Conservation (phyloP, 2,329 filamentous ascomycete species). For the Clonostachys sp. region DNA sequence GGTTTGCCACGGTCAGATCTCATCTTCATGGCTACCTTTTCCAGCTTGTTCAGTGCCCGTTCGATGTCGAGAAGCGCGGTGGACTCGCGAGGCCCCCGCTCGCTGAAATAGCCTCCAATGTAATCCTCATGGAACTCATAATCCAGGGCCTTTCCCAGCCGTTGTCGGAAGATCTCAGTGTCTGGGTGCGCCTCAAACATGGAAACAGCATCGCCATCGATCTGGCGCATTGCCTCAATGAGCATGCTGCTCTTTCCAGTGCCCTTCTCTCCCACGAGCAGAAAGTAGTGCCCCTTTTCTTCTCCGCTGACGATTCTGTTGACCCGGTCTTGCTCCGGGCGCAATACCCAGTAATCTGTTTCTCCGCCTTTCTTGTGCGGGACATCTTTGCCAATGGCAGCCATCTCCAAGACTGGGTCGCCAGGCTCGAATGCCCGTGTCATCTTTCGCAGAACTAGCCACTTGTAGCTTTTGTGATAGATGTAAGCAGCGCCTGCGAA, state of each 20-base stretch:
- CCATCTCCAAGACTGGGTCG: slow-evolving; percentile 82
- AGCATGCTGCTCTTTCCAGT: slow-evolving; percentile 97
- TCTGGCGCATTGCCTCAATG: slow-evolving; percentile 88
- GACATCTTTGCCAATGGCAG: slow-evolving; percentile 57
- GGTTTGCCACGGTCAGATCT: slow-evolving; percentile 60
- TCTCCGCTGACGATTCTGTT: slow-evolving; percentile 77
- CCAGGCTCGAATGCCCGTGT: slow-evolving; percentile 86
- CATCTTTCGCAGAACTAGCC: slow-evolving; percentile 88
- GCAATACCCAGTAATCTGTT: slow-evolving; percentile 63
- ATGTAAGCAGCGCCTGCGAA: slow-evolving; percentile 66
- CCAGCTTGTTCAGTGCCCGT: slow-evolving; percentile 92
- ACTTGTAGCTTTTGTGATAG: slow-evolving; percentile 85
- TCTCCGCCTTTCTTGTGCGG: slow-evolving; percentile 35
- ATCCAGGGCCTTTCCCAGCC: slow-evolving; percentile 88
- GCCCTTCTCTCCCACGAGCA: slow-evolving; percentile 92
- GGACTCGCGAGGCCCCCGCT: slow-evolving; percentile 85
- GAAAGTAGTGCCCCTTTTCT: slow-evolving; percentile 77
- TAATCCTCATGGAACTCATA: slow-evolving; percentile 98
- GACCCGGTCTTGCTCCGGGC: slow-evolving; percentile 76
- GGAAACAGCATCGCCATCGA: slow-evolving; percentile 80
- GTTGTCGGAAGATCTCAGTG: slow-evolving; percentile 88
- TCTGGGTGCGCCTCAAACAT: slow-evolving; percentile 98
- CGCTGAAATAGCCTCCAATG: slow-evolving; percentile 93
- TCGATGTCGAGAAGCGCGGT: slow-evolving; percentile 94
- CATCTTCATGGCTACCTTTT: slow-evolving; percentile 82